Evolutionary conservation across 2,329 filamentous ascomycete species (phyloP).

Genomic region (Ceratocystis papillata): DNA sequence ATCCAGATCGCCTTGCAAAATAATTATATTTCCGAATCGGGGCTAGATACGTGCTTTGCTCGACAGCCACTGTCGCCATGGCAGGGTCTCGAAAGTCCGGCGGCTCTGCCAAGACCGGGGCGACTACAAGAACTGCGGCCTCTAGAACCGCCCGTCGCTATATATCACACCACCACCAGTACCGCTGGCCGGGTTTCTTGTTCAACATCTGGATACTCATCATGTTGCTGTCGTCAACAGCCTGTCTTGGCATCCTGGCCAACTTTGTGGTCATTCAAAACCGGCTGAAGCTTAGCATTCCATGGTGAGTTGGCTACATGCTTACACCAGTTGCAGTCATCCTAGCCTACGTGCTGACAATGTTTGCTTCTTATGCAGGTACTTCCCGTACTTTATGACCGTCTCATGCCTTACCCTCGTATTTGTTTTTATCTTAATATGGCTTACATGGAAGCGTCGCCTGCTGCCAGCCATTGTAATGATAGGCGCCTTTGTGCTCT

Average conservation of each 20-base stretch:
- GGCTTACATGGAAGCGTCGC: slow-evolving; percentile 49
- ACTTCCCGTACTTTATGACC: slow-evolving; percentile 56
- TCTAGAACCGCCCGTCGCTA: slow-evolving; percentile 25
- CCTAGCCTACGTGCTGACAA: too few species aligned
- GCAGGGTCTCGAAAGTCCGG: background rate
- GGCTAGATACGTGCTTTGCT: background rate
- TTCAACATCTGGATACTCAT: slow-evolving; percentile 58
- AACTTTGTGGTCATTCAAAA: slow-evolving; percentile 50
- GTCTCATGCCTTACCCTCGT: slow-evolving; percentile 48
- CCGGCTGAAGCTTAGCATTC: slow-evolving; percentile 43
- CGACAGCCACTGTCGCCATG: background rate
- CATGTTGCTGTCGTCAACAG: slow-evolving; percentile 45
- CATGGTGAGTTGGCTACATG: slow-evolving; percentile 41
- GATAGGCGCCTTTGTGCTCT: slow-evolving; percentile 54
- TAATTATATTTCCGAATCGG: background rate
- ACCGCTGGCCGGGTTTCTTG: slow-evolving; percentile 58
- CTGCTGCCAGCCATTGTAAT: slow-evolving; percentile 52
- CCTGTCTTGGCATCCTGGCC: slow-evolving; percentile 49
- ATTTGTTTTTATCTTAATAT: slow-evolving; percentile 56
- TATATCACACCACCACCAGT: slow-evolving; percentile 43
- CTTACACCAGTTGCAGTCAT: too few species aligned
- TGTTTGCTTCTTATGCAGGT: slow-evolving; percentile 36
- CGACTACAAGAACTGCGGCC: background rate
- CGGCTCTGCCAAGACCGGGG: background rate
- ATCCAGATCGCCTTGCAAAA: too few species aligned